Evolutionary conservation across 306 rosid genomes (phyloP), one percentile per base, ranked within the genome.

Genomic region (Cucumis melo): DNA sequence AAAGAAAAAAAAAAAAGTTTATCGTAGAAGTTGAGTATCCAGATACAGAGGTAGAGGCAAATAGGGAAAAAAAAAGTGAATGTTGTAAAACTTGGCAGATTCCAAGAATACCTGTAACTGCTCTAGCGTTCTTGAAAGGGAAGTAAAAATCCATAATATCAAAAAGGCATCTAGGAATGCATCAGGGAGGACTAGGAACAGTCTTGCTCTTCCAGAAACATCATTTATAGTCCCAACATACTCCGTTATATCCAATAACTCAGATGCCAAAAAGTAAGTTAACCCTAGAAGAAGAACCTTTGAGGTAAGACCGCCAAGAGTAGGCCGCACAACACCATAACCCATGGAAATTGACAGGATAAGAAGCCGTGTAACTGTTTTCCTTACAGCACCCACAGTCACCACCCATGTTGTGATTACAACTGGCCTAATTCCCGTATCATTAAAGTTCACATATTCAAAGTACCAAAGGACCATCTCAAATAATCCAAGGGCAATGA

Each of bases 381-480:
- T 91, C 77, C 96, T 87, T 56, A 90, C 80, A 77, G 93, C 91
- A 79, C 93, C 97, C 74, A 94, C 72, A 2, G 96, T 94, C 78
- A 94, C 97, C 79, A 94, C 98, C 91, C 91, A 90, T 63, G 96
- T 85, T 11, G 97, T 94, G 82, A 94, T 67, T 9, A 83, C 82
- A 81, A 94, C 79, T 19, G 97, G 97, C 76, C 98, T 85, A 70
- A 71, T 85, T 80, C 98, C 98, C 0, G 94, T 88, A 76, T 76
- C 83, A 61, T 91, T 88, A 79, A 94, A 94, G 83, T 94, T 89
- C 42, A 88, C 90, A 70, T 89, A 87, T 75, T 94, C 98, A 50
- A 86, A 77, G 79, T 94, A 91, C 98, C 98, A 94, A 68, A 94
- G 96, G 82, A 94, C 79, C 96, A 87, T 94, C 92, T 94, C 97